phyloP scores from a whole-genome alignment of 2,329 filamentous ascomycete species.

The Diaporthe ilicicola region DNA sequence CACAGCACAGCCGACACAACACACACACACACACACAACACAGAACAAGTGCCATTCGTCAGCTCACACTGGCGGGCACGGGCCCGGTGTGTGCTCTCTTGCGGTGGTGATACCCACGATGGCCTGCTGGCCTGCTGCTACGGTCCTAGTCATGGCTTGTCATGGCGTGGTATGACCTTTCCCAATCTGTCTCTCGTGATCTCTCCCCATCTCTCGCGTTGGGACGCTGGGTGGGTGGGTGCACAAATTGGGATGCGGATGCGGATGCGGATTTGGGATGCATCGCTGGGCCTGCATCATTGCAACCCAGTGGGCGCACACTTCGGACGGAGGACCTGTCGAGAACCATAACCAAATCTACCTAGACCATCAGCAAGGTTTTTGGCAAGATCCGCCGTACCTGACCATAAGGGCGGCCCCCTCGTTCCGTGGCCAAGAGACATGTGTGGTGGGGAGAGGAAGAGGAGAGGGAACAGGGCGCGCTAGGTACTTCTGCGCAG shows the following conservation, averaged over 20 bases:
- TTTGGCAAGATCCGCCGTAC: constrained; percentile 8
- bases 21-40: neutral
- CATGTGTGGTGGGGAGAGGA: neutral
- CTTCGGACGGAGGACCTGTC: constrained; percentile 21
- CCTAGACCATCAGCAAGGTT: constrained; percentile 1
- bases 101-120: neutral
- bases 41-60: constrained; percentile 3
- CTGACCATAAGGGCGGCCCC: constrained; percentile 19
- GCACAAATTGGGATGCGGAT: constrained; percentile 15
- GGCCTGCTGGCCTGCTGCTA: constrained; percentile 4
- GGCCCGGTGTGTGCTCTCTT: neutral
- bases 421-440: constrained; percentile 18
- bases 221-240: constrained; percentile 12
- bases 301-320: constrained; percentile 24
- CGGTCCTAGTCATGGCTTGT: constrained; percentile 15
- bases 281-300: constrained; percentile 26
- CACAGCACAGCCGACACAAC: neutral
- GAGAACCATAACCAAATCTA: constrained; percentile 18
- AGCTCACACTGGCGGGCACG: neutral
- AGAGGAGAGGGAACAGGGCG: neutral
- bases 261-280: constrained; percentile 21
- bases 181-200: constrained; percentile 21
- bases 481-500: constrained; percentile 27
- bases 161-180: constrained; percentile 1
- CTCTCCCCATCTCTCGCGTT: constrained; percentile 4